Base-by-base conservation (phyloP, 2,329 filamentous ascomycete species). In the Coniochaeta sp. region DNA sequence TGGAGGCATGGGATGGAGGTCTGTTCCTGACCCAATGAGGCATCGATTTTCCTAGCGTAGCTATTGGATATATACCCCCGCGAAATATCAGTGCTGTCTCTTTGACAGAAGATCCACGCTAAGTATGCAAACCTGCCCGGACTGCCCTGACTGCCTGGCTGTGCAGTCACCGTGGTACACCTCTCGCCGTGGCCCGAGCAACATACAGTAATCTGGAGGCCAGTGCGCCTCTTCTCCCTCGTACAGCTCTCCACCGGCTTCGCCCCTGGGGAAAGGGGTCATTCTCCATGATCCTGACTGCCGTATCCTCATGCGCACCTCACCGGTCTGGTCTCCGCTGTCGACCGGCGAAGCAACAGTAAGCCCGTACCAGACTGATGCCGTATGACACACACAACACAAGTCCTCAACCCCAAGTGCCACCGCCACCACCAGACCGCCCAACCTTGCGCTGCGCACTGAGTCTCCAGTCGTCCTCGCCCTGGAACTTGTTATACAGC, bases 391-490 rank as follows among this genome's bases (percentile, higher is more conserved):
- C 38, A 19, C 38, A 40, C 38, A 40, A 40, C 38, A 38, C 34
- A 40, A n/a, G 16, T 2, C 38, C 38, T 40, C 38, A 93, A 65
- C 90, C 95, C 95, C 95, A 99, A 9, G 95, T 99, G 3, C 93
- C 93, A 69, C 93, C 93, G 59, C 84, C 85, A 16, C 90, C 89
- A 57, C 91, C 95, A 62, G 90, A 89, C 65, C 93, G 83, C 4
- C 93, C 93, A 56, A 89, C 89, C 71, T 88, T 89, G 69, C 87
- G 86, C 80, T 99, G 95, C 14, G 93, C 90, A 67, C 88, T 93
- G 62, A 99, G 75, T 64, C 95, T 83, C 95, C 95, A 99, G 72
- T 98, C 95, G 71, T 99, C 93, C 71, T 96, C 93, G 2, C 88
- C 89, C 2, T 88, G 89, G 75, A 91, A 97, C 71, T 93, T 89